phyloP scores from a whole-genome alignment of 129 eudicot genomes.

The Artemisia tridentata region DNA sequence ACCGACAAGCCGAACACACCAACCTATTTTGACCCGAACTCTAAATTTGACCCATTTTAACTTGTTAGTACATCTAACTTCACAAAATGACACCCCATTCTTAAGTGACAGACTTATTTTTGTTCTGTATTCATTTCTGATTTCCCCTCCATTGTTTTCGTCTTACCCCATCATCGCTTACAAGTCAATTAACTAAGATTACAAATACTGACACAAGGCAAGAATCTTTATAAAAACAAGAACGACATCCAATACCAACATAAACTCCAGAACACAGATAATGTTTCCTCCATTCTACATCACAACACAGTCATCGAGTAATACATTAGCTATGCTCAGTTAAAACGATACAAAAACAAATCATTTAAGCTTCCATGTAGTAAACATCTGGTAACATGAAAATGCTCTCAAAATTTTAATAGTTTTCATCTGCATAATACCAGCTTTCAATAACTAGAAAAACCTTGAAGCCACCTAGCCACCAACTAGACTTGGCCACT shows the following conservation, averaged over 20 bases:
- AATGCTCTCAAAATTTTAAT: conserved; percentile 35
- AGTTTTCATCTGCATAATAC: conserved; percentile 1
- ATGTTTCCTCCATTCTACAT: conserved; percentile 15
- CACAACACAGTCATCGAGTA: conserved; percentile 6
- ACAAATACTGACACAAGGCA: too few relatives aligned
- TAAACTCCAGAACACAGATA: conserved; percentile 3
- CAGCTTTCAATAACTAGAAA: neutral
- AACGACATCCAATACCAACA: neutral
- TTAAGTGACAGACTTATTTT: too few relatives aligned
- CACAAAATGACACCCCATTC: too few relatives aligned
- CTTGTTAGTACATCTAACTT: too few relatives aligned
- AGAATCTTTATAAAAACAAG: neutral
- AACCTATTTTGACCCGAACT: too few relatives aligned
- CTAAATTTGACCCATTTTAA: too few relatives aligned
- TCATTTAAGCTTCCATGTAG: neutral
- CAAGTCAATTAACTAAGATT: too few relatives aligned
- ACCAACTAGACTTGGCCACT: neutral
- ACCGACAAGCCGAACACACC: too few relatives aligned
- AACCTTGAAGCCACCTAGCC: neutral
- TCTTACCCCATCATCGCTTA: too few relatives aligned
- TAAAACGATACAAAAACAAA: neutral
- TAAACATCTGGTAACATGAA: conserved; percentile 44
- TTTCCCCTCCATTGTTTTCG: too few relatives aligned
- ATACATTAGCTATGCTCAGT: neutral
- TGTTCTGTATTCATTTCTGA: too few relatives aligned